Evolutionary conservation across 2,329 filamentous ascomycete species (phyloP).

Genomic region (Pseudohalonectria lignicola): DNA sequence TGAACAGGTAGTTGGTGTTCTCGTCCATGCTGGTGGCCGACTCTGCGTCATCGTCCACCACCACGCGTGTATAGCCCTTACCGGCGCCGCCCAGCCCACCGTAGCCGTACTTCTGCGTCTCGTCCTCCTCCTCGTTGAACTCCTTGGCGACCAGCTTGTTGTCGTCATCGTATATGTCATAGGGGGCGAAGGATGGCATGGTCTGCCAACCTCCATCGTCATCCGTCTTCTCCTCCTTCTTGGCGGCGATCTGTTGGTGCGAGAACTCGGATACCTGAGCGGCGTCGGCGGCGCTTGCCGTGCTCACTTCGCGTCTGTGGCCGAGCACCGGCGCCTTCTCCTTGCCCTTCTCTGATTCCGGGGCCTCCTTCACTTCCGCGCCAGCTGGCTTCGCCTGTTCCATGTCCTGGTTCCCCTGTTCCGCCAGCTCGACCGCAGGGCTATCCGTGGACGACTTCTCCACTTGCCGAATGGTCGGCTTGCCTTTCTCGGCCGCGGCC

Average conservation of each 20-base stretch:
- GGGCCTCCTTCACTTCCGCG: too few relatives aligned
- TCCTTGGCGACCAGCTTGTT: slow-evolving; percentile 79
- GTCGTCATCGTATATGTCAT: slow-evolving; percentile 93
- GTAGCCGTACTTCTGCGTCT: slow-evolving; percentile 58
- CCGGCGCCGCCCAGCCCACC: slow-evolving; percentile 75
- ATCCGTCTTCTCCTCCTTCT: slow-evolving; percentile 41
- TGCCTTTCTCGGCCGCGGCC: not conserved
- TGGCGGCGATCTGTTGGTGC: slow-evolving; percentile 63
- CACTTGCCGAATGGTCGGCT: too few relatives aligned
- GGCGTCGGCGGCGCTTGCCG: slow-evolving; percentile 20
- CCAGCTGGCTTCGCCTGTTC: too few relatives aligned
- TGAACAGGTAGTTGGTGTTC: slow-evolving; percentile 92
- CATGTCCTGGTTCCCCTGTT: too few relatives aligned
- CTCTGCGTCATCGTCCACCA: slow-evolving; percentile 87
- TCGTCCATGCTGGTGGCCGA: slow-evolving; percentile 96
- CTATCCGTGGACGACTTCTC: too few relatives aligned
- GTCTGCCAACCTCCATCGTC: slow-evolving; percentile 75
- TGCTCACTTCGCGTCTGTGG: slow-evolving; percentile 22
- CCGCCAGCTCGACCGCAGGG: too few relatives aligned
- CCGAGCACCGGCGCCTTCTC: not conserved
- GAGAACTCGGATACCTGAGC: slow-evolving; percentile 71
- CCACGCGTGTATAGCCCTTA: slow-evolving; percentile 91
- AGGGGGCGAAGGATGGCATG: slow-evolving; percentile 88
- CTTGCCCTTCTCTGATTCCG: not conserved
- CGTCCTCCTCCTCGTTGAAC: slow-evolving; percentile 57